Conservation (phyloP, 1,284 basidiomycete species). For the Xanthoconium separans region DNA sequence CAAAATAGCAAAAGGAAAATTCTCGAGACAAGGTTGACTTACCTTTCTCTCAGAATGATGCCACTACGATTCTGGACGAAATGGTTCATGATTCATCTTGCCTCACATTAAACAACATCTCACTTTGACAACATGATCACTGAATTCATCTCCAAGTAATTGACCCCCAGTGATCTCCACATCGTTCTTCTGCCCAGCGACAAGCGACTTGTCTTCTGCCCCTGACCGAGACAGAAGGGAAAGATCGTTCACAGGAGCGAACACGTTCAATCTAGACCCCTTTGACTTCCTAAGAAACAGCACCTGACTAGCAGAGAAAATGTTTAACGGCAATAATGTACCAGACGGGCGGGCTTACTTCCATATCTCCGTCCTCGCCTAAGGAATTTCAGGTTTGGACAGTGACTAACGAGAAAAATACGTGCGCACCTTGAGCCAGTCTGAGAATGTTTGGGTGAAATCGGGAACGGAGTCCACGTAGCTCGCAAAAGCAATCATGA, state of each 20-base stretch:
- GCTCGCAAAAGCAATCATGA: constrained; percentile 91
- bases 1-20: neutral
- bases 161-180: constrained; percentile 80
- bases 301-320: constrained; percentile 66
- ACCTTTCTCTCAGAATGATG: constrained; percentile 89
- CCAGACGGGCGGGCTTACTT: constrained; percentile 59
- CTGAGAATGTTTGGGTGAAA: constrained; percentile 76
- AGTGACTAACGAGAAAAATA: neutral
- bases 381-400: constrained; percentile 1
- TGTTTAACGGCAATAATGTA: constrained; percentile 1
- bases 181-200: constrained; percentile 71
- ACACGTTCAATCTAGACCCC: constrained; percentile 80
- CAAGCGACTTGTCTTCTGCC: constrained; percentile 50
- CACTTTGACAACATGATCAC: constrained; percentile 88
- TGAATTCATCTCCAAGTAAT: constrained; percentile 91
- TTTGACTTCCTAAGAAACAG: constrained; percentile 78
- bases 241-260: constrained; percentile 86
- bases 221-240: constrained; percentile 72
- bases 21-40: constrained; percentile 23
- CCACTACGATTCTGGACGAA: constrained; percentile 77
- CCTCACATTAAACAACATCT: constrained; percentile 9
- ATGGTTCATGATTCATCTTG: neutral
- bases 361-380: constrained; percentile 90
- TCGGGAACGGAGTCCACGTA: constrained; percentile 78
- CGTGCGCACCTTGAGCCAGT: constrained; percentile 78